Conservation (phyloP, 2,329 filamentous ascomycete genomes). For the Fusarium equiseti region DNA sequence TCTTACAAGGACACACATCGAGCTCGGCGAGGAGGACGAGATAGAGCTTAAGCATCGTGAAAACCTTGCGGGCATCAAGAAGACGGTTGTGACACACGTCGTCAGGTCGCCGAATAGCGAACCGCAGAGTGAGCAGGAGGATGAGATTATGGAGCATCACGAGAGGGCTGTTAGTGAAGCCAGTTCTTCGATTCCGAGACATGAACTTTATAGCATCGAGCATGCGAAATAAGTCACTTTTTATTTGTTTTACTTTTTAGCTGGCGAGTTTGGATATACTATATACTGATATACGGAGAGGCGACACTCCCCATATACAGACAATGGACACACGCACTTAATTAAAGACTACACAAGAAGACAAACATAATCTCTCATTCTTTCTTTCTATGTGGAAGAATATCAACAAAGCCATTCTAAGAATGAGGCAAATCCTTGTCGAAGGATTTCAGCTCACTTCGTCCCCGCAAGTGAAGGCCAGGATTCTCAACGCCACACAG, state of each 20-base stretch:
- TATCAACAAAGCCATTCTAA: background rate
- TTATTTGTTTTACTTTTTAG: background rate
- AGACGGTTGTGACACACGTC: constrained; percentile 41
- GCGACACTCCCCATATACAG: background rate
- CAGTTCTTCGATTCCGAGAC: constrained; percentile 39
- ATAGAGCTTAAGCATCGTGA: constrained; percentile 43
- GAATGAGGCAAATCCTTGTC: background rate
- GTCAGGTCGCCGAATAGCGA: constrained; percentile 24
- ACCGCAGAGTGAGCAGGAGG: constrained; percentile 24
- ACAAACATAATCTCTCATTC: background rate
- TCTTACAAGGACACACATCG: constrained; percentile 43
- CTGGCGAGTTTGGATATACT: background rate
- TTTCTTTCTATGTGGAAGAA: background rate
- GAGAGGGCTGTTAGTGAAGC: constrained; percentile 46
- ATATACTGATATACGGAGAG: constrained; percentile 28
- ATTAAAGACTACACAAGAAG: background rate
- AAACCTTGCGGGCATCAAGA: constrained; percentile 42
- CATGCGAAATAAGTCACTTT: constrained; percentile 28
- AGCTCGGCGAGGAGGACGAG: constrained; percentile 45
- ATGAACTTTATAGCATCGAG: constrained; percentile 41
- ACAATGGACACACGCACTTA: constrained; percentile 21
- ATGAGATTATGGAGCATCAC: constrained; percentile 44
- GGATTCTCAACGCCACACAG: constrained; percentile 22
- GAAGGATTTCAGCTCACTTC: constrained; percentile 1
- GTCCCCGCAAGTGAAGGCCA: constrained; percentile 21